Evolutionary conservation across 1,139 yeast species (phyloP).

Genomic region (Pichia sp.): DNA sequence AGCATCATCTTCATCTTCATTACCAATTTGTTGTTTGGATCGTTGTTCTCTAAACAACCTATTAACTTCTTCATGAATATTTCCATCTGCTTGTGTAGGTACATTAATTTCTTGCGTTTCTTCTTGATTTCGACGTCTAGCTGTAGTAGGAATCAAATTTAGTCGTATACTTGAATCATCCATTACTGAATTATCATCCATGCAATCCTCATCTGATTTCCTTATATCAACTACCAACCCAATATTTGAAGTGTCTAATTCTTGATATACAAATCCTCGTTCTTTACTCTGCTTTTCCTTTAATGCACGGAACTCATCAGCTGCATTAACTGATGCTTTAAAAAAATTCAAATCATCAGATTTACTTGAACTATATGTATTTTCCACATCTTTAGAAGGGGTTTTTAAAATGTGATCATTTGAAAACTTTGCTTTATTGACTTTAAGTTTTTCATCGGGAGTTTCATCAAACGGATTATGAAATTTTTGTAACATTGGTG

Average conservation of each 20-base stretch:
- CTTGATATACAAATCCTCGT: neutral
- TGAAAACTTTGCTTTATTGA: constrained; percentile 3
- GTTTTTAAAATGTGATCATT: constrained; percentile 11
- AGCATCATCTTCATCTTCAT: constrained; percentile 1
- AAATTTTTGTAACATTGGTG: constrained; percentile 25
- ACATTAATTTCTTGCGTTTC: constrained; percentile 1
- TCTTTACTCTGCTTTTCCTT: constrained; percentile 3
- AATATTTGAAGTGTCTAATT: constrained; percentile 5
- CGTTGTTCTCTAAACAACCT: constrained; percentile 10
- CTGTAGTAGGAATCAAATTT: constrained; percentile 16
- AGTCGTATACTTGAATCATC: constrained; percentile 22
- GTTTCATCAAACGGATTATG: constrained; percentile 28
- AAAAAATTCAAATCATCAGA: neutral
- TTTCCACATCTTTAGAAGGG: constrained; percentile 11
- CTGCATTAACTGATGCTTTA: constrained; percentile 2
- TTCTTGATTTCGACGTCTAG: neutral
- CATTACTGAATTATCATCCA: constrained; percentile 12
- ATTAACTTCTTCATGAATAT: constrained; percentile 21
- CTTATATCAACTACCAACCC: constrained; percentile 10
- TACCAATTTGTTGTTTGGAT: neutral
- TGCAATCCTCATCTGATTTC: constrained; percentile 2
- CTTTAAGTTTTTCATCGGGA: constrained; percentile 6
- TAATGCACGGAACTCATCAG: constrained; percentile 11
- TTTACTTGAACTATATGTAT: neutral
- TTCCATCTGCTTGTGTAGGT: constrained; percentile 20